Evolutionary conservation across 2,329 filamentous ascomycete species (phyloP).

Genomic region (Alternaria sp.): DNA sequence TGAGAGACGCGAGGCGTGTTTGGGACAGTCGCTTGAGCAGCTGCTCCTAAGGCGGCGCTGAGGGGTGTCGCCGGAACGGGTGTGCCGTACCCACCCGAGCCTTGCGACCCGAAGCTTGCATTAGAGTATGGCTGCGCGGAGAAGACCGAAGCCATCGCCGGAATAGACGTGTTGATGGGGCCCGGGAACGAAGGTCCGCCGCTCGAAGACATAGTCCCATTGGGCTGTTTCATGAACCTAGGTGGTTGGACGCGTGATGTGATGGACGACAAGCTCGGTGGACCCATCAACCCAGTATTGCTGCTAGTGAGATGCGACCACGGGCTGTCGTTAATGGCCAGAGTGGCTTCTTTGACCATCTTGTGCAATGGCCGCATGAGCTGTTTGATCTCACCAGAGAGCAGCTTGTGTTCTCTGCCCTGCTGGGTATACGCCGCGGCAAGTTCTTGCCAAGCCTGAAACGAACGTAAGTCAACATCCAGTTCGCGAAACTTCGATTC

Average conservation of each 20-base stretch:
- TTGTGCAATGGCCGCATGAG: slow-evolving; percentile 82
- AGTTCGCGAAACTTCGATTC: slow-evolving; percentile 11
- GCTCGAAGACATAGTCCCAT: slow-evolving; percentile 30
- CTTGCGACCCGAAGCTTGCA: slow-evolving; percentile 33
- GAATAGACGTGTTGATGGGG: slow-evolving; percentile 46
- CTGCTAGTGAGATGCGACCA: slow-evolving; percentile 63
- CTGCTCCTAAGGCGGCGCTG: slow-evolving; percentile 86
- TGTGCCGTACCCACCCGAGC: slow-evolving; percentile 56
- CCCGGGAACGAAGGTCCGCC: slow-evolving; percentile 40
- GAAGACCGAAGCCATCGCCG: slow-evolving; percentile 36
- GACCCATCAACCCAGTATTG: slow-evolving; percentile 34
- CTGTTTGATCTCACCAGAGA: slow-evolving; percentile 70
- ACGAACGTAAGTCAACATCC: slow-evolving; percentile 41
- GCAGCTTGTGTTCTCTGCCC: slow-evolving; percentile 53
- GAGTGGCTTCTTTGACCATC: slow-evolving; percentile 79
- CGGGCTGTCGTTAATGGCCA: slow-evolving; percentile 70
- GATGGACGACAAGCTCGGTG: slow-evolving; percentile 42
- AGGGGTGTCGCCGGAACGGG: slow-evolving; percentile 83
- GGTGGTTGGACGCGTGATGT: slow-evolving; percentile 45
- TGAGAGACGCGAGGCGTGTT: slow-evolving; percentile 54
- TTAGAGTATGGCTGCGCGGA: slow-evolving; percentile 36
- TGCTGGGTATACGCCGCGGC: slow-evolving; percentile 52
- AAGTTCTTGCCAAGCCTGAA: slow-evolving; percentile 70
- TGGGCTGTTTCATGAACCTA: slow-evolving; percentile 34
- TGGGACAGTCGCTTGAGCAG: slow-evolving; percentile 86